Evolutionary conservation across 73 alveolate species (phyloP).

Genomic region (Blepharisma japonicum): DNA sequence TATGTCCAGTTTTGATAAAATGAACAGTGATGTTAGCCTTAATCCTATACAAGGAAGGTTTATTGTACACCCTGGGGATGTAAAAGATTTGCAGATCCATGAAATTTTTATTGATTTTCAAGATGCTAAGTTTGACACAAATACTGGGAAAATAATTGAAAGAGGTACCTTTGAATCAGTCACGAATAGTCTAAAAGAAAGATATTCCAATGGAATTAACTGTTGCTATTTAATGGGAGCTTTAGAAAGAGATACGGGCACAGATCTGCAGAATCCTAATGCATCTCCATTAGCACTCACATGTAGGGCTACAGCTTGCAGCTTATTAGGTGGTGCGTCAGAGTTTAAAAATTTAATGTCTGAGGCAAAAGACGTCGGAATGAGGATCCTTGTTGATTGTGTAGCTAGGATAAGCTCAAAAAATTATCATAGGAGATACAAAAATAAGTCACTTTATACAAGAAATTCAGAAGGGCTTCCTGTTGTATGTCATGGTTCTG

Average conservation of each 20-base stretch:
- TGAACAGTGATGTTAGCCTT: constrained; percentile 29
- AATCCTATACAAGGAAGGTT: constrained; percentile 88
- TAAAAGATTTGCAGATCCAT: constrained; percentile 80
- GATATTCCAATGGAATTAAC: constrained; percentile 72
- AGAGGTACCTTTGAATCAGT: constrained; percentile 88
- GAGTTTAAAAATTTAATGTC: constrained; percentile 71
- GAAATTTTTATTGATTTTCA: constrained; percentile 93
- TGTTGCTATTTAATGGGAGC: constrained; percentile 93
- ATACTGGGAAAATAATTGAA: constrained; percentile 65
- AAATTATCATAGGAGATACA: constrained; percentile 84
- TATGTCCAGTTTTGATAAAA: neutral
- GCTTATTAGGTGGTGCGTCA: constrained; percentile 93
- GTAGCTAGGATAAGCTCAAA: constrained; percentile 88
- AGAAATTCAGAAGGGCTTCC: constrained; percentile 82
- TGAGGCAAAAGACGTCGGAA: constrained; percentile 75
- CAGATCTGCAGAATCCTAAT: constrained; percentile 65
- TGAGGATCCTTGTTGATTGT: constrained; percentile 89
- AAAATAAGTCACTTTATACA: constrained; percentile 71
- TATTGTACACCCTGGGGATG: constrained; percentile 86
- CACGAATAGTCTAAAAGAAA: constrained; percentile 65
- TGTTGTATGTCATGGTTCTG: constrained; percentile 93
- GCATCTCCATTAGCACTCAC: constrained; percentile 92
- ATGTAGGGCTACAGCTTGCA: constrained; percentile 76
- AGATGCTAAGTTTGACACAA: constrained; percentile 78
- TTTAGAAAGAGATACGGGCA: constrained; percentile 85